Conservation (phyloP, 202 grass and related monocot genomes). For the Schoenoplectus tabernaemontani region DNA sequence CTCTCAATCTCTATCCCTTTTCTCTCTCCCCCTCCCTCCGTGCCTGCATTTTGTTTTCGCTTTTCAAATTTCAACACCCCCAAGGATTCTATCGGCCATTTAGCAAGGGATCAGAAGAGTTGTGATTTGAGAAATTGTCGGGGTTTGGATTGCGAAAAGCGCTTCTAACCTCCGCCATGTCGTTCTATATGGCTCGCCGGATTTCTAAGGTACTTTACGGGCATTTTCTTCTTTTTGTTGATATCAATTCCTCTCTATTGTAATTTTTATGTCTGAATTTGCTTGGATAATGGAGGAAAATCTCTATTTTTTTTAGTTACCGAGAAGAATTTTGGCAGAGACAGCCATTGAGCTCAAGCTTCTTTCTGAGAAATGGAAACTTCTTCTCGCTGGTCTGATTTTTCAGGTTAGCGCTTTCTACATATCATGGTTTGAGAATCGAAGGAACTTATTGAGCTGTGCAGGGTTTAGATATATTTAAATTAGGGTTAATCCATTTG, state of each 20-base stretch:
- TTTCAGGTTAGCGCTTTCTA: constrained; percentile 44
- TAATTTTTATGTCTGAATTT: background rate
- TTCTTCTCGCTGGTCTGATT: constrained; percentile 59
- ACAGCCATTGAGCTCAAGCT: constrained; percentile 64
- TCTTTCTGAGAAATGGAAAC: constrained; percentile 66
- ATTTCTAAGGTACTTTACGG: constrained; percentile 51
- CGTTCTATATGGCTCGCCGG: constrained; percentile 74
- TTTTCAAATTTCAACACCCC: constrained; percentile 1
- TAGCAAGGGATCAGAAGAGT: background rate
- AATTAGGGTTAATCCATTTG: background rate
- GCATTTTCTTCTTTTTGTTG: background rate
- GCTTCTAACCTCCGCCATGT: constrained; percentile 24
- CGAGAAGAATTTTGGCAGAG: constrained; percentile 60
- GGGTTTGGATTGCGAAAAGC: background rate
- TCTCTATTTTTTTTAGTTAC: constrained; percentile 37
- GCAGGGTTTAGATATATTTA: background rate
- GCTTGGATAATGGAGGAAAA: constrained; percentile 1
- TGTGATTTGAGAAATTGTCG: background rate
- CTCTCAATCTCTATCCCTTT: constrained; percentile 4
- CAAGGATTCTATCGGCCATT: background rate
- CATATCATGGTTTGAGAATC: background rate
- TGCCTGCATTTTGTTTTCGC: background rate
- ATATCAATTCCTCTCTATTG: background rate
- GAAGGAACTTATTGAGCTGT: background rate
- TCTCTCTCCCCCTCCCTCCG: background rate